Evolutionary conservation across 2,329 filamentous ascomycete genomes (phyloP), one percentile per base, ranked within the genome.

Genomic region (Ophiocordyceps australis): DNA sequence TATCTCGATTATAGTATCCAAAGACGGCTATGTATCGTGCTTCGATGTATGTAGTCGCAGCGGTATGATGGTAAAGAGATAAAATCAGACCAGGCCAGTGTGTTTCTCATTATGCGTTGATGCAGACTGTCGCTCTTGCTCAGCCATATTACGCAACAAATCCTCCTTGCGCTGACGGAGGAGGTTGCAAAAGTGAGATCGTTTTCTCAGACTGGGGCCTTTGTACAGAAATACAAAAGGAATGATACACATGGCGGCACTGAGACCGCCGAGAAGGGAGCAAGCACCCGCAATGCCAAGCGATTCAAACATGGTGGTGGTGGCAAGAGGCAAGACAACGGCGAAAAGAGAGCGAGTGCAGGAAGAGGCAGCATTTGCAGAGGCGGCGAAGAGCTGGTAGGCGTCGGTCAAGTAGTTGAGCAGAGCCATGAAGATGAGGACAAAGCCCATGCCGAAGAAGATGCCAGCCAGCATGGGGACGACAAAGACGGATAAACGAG

Each of bases 281-380:
- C 59, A 63, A n/a, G 59, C 60, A 2, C 61, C 59, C 1, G 49
- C 36, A 13, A 66, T 57, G 3, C 55, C 55, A 2, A 67, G 47
- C 4, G 40, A 41, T 3, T 35, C 30, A 31, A 66, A 66, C 57
- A 67, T 63, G 30, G 50, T 51, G 3, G 49, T 45, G 4, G 60
- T 59, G 9, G 61, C 61, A 12, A 76, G 50, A 4, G 71, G 70
- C 23, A 76, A 51, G 2, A 72, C 49, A 1, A 93, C 85, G 23
- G 83, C 81, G 2, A 86, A 91, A 47, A 95, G 81, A 77, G 89
- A 89, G 28, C 89, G 85, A 1, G 79, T 93, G 52, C 52, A 92
- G 29, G 89, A 95, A 53, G 54, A 92, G 27, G 59, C 76, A 42
- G 89, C 86, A 23, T 65, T 95, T 41, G 79, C 85, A 14, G 74